Base-by-base conservation (phyloP, 768 basidiomycete genomes). In the Collybia sordida region DNA sequence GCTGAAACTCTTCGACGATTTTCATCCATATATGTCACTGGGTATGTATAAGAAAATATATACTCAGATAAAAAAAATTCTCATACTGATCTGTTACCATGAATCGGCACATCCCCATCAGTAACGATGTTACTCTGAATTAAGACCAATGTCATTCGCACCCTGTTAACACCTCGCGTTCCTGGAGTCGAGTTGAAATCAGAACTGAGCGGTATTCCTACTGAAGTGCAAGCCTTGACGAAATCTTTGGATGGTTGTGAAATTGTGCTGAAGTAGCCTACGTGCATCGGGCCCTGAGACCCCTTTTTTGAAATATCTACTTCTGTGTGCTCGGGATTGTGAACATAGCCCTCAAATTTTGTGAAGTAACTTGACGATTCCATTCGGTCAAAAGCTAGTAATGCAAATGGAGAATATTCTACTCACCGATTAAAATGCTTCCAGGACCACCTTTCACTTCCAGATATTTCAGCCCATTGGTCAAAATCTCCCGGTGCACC, bases 401-500 rank as follows among this genome's bases (percentile, higher is more conserved):
- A 23, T 18, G 7, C 23, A 3, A 28, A 25, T 7, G 48, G 42
- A 25, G 18, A 24, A 27, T 8, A 8, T 48, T 68, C 34, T 54
- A 4, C 25, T 12, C 31, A 81, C 86, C 65, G 60, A 50, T 72
- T 67, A 54, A 88, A 72, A 28, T 79, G 73, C 34, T 74, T 64
- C 73, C 78, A 83, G n/a, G 75, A 65, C 87, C 87, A 89, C 2
- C 73, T 69, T 6, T 76, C 66, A 34, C 85, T 80, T 6, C 77
- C 80, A 12, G 71, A 69, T 23, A 80, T 75, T 3, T 63, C 59
- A 0, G 78, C 81, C 78, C 83, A 87, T 62, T 87, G 79, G 54
- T 88, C 81, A 47, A 81, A 88, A 58, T 89, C 87, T 1, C 78
- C 78, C 3, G 87, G 85, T 21, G 83, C 72, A 18, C 84, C 84